Base-by-base conservation (phyloP, 805 yeast species). In the Pachysolen tannophilus region DNA sequence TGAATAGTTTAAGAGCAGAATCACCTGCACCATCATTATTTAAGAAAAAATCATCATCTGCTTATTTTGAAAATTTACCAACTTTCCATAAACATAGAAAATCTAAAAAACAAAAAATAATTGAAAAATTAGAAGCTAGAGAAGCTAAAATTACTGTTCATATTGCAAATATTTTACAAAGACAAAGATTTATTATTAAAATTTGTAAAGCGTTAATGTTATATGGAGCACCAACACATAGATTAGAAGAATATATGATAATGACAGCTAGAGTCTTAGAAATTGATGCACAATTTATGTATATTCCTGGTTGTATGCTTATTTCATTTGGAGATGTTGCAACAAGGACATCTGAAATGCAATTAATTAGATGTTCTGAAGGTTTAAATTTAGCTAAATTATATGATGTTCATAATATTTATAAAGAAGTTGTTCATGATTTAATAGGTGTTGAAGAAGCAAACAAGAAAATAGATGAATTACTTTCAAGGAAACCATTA, bases 251-350 rank as follows among this genome's bases (percentile, higher is more conserved):
- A 45, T 84, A 83, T 51, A 69, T 85, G 78, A 69, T 75, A 18
- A 80, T 81, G 83, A 83, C 94, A 1, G 75, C 88, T 13, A 66
- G 92, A 39, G 90, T 84, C 4, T 62, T 84, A 37, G 94, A 83
- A 49, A 80, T 85, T 35, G 94, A 85, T 50, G 90, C 85, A 1
- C 94, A 83, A 49, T 83, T 81, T 44, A 65, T 85, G 33, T 84
- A 84, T 53, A 67, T 84, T 39, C 95, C 95, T 1, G 94, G 94
- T 1, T 81, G 90, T 52, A 84, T 85, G 92, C 72, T 85, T 40
- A 72, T 80, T 8, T 78, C 92, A 0, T 84, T 84, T 54, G 94
- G 90, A 52, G 94, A 84, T 53, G 81, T 83, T 4, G 74, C 88
- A 1, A 84, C 94, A 1, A 82, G 88, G 60, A 84, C 94, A 0